Evolutionary conservation across 2,329 filamentous ascomycete species (phyloP).

Genomic region (Catunica adiposa): DNA sequence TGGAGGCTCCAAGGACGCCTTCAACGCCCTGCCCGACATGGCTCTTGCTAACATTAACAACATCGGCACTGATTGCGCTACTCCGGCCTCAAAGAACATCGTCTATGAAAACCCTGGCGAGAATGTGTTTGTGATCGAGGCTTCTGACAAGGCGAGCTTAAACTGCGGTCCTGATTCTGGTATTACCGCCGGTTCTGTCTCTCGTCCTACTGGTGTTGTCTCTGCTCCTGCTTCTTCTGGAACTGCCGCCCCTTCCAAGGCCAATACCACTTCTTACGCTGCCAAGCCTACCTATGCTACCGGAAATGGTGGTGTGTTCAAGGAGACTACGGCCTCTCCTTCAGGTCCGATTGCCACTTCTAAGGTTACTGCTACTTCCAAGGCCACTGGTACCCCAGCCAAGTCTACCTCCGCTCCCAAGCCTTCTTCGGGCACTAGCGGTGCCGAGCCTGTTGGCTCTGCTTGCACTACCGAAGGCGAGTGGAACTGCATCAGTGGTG

Average conservation of each 20-base stretch:
- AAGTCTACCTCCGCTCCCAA: conserved; percentile 11
- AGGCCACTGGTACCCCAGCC: conserved; percentile 16
- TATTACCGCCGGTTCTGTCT: conserved; percentile 12
- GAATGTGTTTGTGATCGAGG: conserved; percentile 31
- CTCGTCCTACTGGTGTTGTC: conserved; percentile 10
- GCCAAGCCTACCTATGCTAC: conserved; percentile 17
- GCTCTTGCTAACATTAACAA: conserved; percentile 60
- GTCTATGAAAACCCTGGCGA: conserved; percentile 46
- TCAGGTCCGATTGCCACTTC: conserved; percentile 15
- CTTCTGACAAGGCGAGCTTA: conserved; percentile 20
- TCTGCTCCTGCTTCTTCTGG: conserved; percentile 17
- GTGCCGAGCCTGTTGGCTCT: conserved; percentile 23
- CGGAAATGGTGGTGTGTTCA: conserved; percentile 25
- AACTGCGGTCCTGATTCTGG: conserved; percentile 12
- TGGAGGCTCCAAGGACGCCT: conserved; percentile 33
- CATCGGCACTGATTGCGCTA: conserved; percentile 37
- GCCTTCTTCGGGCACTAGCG: conserved; percentile 16
- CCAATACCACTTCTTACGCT: conserved; percentile 15
- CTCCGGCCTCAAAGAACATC: conserved; percentile 33
- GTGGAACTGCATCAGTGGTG: conserved; percentile 38
- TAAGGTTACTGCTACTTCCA: conserved; percentile 9
- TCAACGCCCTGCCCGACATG: conserved; percentile 50
- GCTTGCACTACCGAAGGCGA: conserved; percentile 31
- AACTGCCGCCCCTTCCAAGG: conserved; percentile 10
- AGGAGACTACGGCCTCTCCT: conserved; percentile 15